A percentile compares a stretch with the other conserved stretches of the same genome.
Evolutionary conservation across 345 rosid genomes (phyloP).

Genomic region (Nasturtium officinale): DNA sequence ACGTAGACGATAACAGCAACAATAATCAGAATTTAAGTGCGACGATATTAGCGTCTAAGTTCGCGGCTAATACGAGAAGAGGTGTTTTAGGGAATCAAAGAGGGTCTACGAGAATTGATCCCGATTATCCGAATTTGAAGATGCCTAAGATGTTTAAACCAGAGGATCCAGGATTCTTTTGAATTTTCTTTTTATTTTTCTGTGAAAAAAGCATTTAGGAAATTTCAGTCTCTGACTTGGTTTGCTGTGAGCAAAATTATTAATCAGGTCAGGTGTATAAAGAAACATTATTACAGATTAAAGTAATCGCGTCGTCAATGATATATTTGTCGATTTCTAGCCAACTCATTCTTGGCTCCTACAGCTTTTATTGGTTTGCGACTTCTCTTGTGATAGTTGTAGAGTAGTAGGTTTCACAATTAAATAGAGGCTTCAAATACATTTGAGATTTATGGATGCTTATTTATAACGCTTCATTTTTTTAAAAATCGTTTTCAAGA

Average conservation of each 20-base stretch:
- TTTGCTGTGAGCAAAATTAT: background rate
- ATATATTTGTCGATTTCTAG: conserved; percentile 5
- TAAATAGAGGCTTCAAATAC: background rate
- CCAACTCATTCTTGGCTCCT: conserved; percentile 7
- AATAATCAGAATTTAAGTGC: conserved; percentile 55
- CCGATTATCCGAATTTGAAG: conserved; percentile 59
- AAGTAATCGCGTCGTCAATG: background rate
- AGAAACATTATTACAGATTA: background rate
- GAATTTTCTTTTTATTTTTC: background rate
- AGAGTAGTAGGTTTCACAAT: background rate
- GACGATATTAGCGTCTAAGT: conserved; percentile 67
- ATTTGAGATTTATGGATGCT: background rate
- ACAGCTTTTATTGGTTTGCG: conserved; percentile 15
- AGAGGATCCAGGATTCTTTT: conserved; percentile 69
- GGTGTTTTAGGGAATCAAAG: conserved; percentile 48
- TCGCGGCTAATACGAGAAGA: conserved; percentile 63
- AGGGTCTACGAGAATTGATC: conserved; percentile 44
- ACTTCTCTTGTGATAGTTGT: background rate
- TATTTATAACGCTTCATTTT: background rate
- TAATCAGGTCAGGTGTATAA: background rate
- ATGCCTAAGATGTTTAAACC: conserved; percentile 93
- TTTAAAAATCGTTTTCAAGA: background rate
- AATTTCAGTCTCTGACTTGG: conserved; percentile 4
- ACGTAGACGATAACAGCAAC: conserved; percentile 12
- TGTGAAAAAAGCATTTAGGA: background rate